Evolutionary conservation across 1,284 basidiomycete species (phyloP), one percentile per base, ranked within the genome.

Genomic region (Melampsora larici-populina): DNA sequence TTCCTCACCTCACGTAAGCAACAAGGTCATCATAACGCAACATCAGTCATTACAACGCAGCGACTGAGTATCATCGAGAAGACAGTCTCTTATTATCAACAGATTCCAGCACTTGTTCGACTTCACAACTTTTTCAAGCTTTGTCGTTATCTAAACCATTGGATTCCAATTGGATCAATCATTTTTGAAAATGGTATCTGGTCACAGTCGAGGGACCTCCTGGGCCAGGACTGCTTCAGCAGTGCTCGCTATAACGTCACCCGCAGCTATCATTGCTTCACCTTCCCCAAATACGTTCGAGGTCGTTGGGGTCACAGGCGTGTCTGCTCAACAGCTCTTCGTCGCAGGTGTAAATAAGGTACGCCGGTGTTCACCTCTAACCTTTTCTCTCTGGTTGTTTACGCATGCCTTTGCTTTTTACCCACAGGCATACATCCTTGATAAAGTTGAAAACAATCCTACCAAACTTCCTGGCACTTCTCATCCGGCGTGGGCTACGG

Each of bases 391-490:
- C 1, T 1, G 17, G 17, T 49, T 2, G 7, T 31, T 33, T 11
- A 62, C 26, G 40, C 26, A 43, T 43, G 40, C 40, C 40, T 43
- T 43, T 11, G 5, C 13, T 18, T 18, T 7, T 62, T 63, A 18
- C 3, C 11, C 33, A 13, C 70, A 80, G 58, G 82, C 84, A 51
- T 83, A 84, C 75, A 84, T 85, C 62, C 80, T 85, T 49, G 84
- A 85, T 81, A 85, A 85, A 80, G 82, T 81, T 15, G 84, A 85
- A 79, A 82, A 83, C 79, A 85, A 85, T 80, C 79, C 76, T 13
- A n/a, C 66, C 18, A 63, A 66, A 26, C 73, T 81, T 13, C 31
- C 68, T 17, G 78, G 80, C 66, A 72, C 72, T 21, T 51, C 74
- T 18, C 43, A 48, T 68, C 64, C 78, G 33, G 67, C 66, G 26